A percentile compares a stretch with the other conserved stretches of the same genome.
phyloP scores from a whole-genome alignment of 495 filamentous ascomycete genomes.

The Penicillium paxilli region DNA sequence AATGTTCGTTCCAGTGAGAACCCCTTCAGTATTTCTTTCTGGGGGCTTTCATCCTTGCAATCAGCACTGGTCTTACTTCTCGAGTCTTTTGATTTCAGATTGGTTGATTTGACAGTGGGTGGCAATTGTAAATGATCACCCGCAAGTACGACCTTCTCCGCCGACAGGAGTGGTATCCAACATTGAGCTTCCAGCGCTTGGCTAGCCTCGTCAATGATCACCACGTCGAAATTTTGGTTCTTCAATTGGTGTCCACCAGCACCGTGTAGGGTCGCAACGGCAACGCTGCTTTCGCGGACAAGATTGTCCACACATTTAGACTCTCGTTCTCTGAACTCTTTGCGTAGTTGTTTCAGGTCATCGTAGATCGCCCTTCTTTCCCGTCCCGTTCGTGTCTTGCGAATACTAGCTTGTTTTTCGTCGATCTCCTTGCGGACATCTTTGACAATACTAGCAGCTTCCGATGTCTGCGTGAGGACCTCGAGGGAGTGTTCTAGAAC shows the following conservation, averaged over 20 bases:
- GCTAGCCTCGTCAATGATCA: constrained; percentile 93
- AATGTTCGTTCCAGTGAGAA: constrained; percentile 79
- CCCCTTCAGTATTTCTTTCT: constrained; percentile 29
- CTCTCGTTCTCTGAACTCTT: constrained; percentile 87
- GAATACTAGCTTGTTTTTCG: constrained; percentile 81
- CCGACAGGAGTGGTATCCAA: constrained; percentile 86
- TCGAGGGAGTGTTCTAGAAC: constrained; percentile 90
- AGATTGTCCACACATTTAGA: constrained; percentile 74
- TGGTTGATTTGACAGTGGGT: constrained; percentile 81
- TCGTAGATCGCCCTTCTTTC: constrained; percentile 82
- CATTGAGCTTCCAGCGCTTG: constrained; percentile 96
- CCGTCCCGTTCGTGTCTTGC: constrained; percentile 77
- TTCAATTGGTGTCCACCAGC: constrained; percentile 83
- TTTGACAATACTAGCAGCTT: constrained; percentile 85
- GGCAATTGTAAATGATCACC: constrained; percentile 95
- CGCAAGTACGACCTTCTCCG: constrained; percentile 84
- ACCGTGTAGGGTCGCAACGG: constrained; percentile 90
- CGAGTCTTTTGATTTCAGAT: constrained; percentile 21
- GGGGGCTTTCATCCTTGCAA: constrained; percentile 16
- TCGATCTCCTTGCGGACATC: constrained; percentile 94
- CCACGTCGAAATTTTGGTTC: constrained; percentile 84
- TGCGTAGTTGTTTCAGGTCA: constrained; percentile 79
- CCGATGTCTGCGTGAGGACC: constrained; percentile 86
- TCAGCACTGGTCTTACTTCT: constrained; percentile 20
- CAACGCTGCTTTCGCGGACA: constrained; percentile 76